These are phyloP conservation scores for Euphrasia confusa DNA, from an alignment of 257 asterid species.

Conservation along the genomic window DNA sequence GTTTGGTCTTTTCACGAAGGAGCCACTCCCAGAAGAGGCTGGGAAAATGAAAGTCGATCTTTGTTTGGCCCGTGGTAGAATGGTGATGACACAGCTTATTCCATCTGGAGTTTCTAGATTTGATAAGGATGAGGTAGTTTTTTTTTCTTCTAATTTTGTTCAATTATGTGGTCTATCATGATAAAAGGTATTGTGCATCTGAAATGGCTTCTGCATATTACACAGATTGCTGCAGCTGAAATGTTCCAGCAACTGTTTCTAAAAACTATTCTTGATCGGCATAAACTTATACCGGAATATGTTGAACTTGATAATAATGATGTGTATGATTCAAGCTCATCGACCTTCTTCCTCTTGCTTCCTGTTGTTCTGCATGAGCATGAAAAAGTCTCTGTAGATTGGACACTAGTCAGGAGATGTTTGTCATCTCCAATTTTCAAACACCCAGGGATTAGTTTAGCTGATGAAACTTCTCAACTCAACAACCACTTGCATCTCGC, in stretches of 20 bases:
- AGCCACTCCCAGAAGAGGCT: slow-evolving; percentile 79
- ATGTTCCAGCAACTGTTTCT: slow-evolving; percentile 78
- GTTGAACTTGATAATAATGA: slow-evolving; percentile 52
- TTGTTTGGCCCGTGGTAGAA: slow-evolving; percentile 83
- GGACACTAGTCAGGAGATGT: slow-evolving; percentile 69
- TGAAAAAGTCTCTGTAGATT: slow-evolving; percentile 63
- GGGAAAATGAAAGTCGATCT: slow-evolving; percentile 77
- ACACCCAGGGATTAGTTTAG: slow-evolving; percentile 31
- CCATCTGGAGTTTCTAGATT: slow-evolving; percentile 62
- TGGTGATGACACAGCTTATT: slow-evolving; percentile 60
- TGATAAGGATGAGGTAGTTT: slow-evolving; percentile 58
- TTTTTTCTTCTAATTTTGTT: slow-evolving; percentile 15
- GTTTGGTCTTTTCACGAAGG: slow-evolving; percentile 79
- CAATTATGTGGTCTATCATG: slow-evolving; percentile 19
- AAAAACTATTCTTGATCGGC: slow-evolving; percentile 72
- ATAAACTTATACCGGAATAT: slow-evolving; percentile 50
- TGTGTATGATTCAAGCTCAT: slow-evolving; percentile 34
- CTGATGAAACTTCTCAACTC: slow-evolving; percentile 33
- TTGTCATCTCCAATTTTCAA: slow-evolving; percentile 78
- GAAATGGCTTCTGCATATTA: slow-evolving; percentile 21
- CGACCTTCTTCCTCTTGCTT: slow-evolving; percentile 76
- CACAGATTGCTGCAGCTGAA: slow-evolving; percentile 72
- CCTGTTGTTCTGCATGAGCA: slow-evolving; percentile 47
- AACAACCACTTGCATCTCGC: slow-evolving; percentile 57
- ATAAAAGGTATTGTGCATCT: slow-evolving; percentile 21